Evolutionary conservation across 768 basidiomycete species (phyloP).

Genomic region (Asterophora parasitica): DNA sequence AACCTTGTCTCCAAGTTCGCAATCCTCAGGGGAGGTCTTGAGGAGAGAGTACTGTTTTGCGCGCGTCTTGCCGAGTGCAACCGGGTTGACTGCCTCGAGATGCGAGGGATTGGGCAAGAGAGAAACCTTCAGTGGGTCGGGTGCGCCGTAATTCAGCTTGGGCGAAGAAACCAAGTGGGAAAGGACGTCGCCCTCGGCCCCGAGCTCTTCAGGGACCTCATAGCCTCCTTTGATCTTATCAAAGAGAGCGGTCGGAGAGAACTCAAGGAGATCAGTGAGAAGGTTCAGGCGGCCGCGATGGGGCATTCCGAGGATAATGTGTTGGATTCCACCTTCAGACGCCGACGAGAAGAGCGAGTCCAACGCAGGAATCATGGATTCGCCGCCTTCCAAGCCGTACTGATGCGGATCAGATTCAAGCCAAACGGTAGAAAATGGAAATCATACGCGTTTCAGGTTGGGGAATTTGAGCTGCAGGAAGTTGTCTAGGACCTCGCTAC

Average conservation of each 20-base stretch:
- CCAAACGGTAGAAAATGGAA: background rate
- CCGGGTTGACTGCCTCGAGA: constrained; percentile 77
- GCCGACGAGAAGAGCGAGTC: constrained; percentile 71
- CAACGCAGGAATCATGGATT: constrained; percentile 89
- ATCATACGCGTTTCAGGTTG: constrained; percentile 62
- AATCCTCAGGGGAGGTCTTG: constrained; percentile 53
- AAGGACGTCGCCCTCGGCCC: constrained; percentile 78
- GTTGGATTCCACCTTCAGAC: constrained; percentile 60
- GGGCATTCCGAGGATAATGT: constrained; percentile 78
- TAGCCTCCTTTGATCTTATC: constrained; percentile 82
- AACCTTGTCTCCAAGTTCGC: constrained; percentile 60
- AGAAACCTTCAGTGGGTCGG: constrained; percentile 60
- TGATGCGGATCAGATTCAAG: constrained; percentile 20
- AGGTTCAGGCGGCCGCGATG: constrained; percentile 86
- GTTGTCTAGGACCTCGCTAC: constrained; percentile 78
- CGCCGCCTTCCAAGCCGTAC: constrained; percentile 88
- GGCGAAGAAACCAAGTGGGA: constrained; percentile 55
- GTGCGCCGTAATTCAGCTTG: constrained; percentile 48
- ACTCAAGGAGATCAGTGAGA: constrained; percentile 71
- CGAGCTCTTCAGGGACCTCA: constrained; percentile 63
- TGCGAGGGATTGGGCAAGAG: constrained; percentile 35
- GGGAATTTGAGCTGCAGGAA: constrained; percentile 88
- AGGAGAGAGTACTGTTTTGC: constrained; percentile 86
- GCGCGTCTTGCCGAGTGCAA: constrained; percentile 85
- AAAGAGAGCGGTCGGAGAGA: constrained; percentile 66